phyloP scores from a whole-genome alignment of 306 rosid genomes.

The Albizia julibrissin region DNA sequence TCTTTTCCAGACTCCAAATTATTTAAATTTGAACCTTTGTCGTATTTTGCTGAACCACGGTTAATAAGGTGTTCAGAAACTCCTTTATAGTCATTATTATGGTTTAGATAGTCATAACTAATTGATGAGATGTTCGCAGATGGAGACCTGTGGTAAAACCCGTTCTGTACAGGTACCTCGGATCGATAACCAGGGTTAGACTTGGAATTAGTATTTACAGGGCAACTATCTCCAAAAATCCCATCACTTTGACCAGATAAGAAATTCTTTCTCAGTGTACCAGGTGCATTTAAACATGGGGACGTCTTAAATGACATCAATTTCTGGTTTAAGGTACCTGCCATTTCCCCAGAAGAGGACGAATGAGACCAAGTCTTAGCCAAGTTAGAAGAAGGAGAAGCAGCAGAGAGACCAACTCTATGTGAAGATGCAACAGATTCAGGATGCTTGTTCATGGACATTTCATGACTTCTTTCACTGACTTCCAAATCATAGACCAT shows the following conservation, averaged over 20 bases:
- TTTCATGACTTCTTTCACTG: conserved; percentile 51
- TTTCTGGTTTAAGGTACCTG: conserved; percentile 60
- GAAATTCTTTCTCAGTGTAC: conserved; percentile 52
- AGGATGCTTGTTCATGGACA: conserved; percentile 43
- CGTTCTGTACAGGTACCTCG: conserved; percentile 57
- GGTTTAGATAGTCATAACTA: conserved; percentile 52
- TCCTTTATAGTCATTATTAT: conserved; percentile 41
- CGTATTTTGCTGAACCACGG: conserved; percentile 43
- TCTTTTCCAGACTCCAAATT: conserved; percentile 58
- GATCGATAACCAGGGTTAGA: conserved; percentile 48
- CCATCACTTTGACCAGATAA: conserved; percentile 64
- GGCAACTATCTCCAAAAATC: conserved; percentile 63
- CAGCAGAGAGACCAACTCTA: conserved; percentile 45
- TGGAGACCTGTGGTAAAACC: conserved; percentile 54
- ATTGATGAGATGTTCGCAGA: conserved; percentile 47
- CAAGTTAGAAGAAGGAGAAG: conserved; percentile 53
- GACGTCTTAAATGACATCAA: conserved; percentile 54
- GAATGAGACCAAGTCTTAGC: conserved; percentile 62
- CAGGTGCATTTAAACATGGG: conserved; percentile 50
- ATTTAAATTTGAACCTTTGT: conserved; percentile 47
- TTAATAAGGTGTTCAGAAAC: conserved; percentile 43
- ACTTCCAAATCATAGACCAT: conserved; percentile 49
- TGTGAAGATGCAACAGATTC: conserved; percentile 50
- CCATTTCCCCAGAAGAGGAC: conserved; percentile 61
- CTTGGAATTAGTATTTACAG: conserved; percentile 55